Percentiles rank a stretch among this genome's conserved stretches.
Evolutionary conservation across 2,329 filamentous ascomycete genomes (phyloP).

Genomic region (Fusarium nisikadoi): DNA sequence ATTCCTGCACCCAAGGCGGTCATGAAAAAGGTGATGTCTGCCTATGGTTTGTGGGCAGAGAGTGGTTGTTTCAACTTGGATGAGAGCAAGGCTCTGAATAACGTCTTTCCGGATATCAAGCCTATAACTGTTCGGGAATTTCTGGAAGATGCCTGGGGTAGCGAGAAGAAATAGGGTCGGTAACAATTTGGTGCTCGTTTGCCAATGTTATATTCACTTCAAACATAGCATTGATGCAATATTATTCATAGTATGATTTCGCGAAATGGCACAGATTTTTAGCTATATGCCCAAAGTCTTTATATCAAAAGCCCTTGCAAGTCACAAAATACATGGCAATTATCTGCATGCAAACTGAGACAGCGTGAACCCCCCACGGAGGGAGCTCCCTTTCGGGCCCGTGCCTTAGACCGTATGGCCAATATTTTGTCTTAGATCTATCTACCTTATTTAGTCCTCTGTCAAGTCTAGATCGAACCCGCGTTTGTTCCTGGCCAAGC

Average conservation of each 20-base stretch:
- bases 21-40: neutral
- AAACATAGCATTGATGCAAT: neutral
- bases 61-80: neutral
- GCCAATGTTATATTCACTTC: fast-evolving
- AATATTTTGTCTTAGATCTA: neutral
- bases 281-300: neutral
- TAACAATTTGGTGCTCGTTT: neutral
- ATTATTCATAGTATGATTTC: neutral
- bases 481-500: neutral
- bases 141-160: neutral
- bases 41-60: neutral
- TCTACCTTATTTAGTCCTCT: neutral
- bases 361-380: no score
- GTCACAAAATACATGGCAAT: no score
- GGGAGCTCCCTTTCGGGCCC: neutral
- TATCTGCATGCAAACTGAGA: neutral
- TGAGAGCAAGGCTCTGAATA: neutral
- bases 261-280: no score
- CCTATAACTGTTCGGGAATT: neutral
- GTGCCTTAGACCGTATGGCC: neutral
- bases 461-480: neutral
- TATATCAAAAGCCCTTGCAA: no score
- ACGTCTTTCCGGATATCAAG: neutral
- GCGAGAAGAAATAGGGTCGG: neutral
- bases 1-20: neutral